Percentiles rank a stretch among this genome's conserved stretches.
Evolutionary conservation across 768 basidiomycete genomes (phyloP).

Genomic region (Hypholoma sublateritium): DNA sequence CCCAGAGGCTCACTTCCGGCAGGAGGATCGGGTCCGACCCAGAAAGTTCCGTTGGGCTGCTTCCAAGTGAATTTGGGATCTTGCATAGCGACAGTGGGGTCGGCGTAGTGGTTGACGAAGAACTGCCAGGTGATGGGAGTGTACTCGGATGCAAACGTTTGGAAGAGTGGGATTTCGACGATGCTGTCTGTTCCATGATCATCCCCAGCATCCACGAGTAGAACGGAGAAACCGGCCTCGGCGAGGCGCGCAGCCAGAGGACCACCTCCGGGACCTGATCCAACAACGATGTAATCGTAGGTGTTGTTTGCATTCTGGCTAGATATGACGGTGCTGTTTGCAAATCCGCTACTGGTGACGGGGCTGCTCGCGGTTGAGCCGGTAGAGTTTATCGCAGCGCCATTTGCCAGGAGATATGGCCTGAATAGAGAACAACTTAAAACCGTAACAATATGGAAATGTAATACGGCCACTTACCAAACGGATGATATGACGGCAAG

Average conservation of each 20-base stretch:
- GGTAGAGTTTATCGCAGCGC: not conserved
- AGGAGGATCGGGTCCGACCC: conserved; percentile 7
- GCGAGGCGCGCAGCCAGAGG: conserved; percentile 10
- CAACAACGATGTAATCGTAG: conserved; percentile 7
- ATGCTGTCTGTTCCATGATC: conserved; percentile 7
- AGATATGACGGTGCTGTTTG: not conserved
- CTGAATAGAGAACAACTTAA: not conserved
- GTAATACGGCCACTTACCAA: not conserved
- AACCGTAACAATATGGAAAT: not conserved
- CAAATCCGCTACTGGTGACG: not conserved
- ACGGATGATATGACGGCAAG: not conserved
- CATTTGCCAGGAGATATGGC: not conserved
- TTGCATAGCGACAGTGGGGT: not conserved
- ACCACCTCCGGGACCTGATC: conserved; percentile 9
- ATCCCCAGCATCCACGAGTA: conserved; percentile 6
- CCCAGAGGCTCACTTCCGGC: conserved; percentile 8
- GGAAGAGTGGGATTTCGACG: conserved; percentile 2
- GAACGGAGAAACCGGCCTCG: conserved; percentile 8
- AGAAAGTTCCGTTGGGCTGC: conserved; percentile 6
- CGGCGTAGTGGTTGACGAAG: conserved; percentile 8
- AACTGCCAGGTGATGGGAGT: conserved; percentile 8
- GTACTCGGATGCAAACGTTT: conserved; percentile 8
- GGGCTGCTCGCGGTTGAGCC: too few species aligned
- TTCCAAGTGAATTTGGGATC: conserved; percentile 11
- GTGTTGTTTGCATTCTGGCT: not conserved